Evolutionary conservation across 441 rosid genomes (phyloP), one percentile per base, ranked within the genome.

Genomic region (Theobroma grandiflorum): DNA sequence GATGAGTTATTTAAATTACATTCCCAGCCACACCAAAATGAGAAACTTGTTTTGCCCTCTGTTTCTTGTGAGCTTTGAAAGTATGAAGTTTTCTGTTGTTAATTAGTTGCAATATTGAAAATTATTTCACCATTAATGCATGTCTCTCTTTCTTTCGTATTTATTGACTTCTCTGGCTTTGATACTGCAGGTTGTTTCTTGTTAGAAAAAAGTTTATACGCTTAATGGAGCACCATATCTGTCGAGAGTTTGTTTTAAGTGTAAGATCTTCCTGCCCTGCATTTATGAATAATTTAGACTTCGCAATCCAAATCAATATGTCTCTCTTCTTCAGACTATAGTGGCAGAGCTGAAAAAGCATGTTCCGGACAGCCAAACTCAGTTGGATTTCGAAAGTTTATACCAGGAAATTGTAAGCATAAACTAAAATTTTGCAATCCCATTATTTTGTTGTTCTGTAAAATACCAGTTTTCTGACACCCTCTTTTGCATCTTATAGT

Each of bases 101-200:
- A 33, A 26, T 26, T 26, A 62, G 67, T 62, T 14, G 8, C 38
- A 35, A 14, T 15, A 63, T 61, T 26, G 37, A 42, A 4, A n/a
- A 18, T n/a, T n/a, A n/a, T 67, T 67, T 42, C 72, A 18, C 50
- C 52, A 67, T n/a, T n/a, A 2, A 18, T 42, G 31, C 33, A 42
- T 42, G 18, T n/a, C 26, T n/a, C 26, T 42, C 14, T 4, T 3
- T 40, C 72, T 67, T 40, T 22, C 38, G 45, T 40, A 40, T 22
- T 12, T 31, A 37, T 66, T 53, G 10, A 55, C 15, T 12, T n/a
- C 6, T 63, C 11, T 62, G 12, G 61, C 53, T 58, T 62, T 38
- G 22, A 14, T 31, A 18, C 6, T 53, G 64, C 72, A 76, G 83
- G 72, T 69, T 81, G 80, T 76, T 68, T 63, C 33, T 62, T 58